These are phyloP conservation scores for Colletotrichum higginsianum DNA, from an alignment of 2,329 filamentous ascomycete genomes.

Conservation along the genomic window DNA sequence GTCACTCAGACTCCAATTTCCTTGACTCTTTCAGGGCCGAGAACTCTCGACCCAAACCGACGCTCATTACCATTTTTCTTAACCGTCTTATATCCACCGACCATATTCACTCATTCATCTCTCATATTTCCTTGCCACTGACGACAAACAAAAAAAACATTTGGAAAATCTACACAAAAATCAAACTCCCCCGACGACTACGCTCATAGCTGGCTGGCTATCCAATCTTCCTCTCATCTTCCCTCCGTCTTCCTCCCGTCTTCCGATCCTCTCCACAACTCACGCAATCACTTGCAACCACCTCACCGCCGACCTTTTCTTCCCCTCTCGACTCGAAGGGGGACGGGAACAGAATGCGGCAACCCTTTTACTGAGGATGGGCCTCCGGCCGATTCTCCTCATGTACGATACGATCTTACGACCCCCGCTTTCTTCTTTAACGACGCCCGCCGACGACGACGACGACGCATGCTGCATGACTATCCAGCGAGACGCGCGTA, in stretches of 20 bases:
- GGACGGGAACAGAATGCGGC: not conserved
- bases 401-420: slow-evolving; percentile 42
- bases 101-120: slow-evolving; percentile 52
- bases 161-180: slow-evolving; percentile 33
- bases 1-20: slow-evolving; percentile 26
- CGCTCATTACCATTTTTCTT: slow-evolving; percentile 39
- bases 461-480: slow-evolving; percentile 1
- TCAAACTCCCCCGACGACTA: not conserved
- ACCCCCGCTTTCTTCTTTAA: slow-evolving; percentile 44
- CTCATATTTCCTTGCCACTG: slow-evolving; percentile 50
- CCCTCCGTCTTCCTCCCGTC: not conserved
- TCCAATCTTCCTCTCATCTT: not conserved
- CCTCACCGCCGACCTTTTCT: not conserved
- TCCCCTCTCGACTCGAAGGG: not conserved
- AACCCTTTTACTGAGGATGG: not conserved
- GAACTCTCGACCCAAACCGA: slow-evolving; percentile 12
- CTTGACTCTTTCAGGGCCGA: not conserved
- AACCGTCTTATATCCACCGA: slow-evolving; percentile 42
- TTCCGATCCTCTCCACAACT: slow-evolving; percentile 4
- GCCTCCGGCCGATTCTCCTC: not conserved
- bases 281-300: not conserved
- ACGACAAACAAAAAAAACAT: slow-evolving; percentile 40
- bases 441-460: slow-evolving; percentile 14
- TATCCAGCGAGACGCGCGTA: not conserved
- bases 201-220: slow-evolving; percentile 35